A percentile compares a stretch with the other conserved stretches of the same genome.
Conservation (phyloP, 2,329 filamentous ascomycete species). For the Penicillium sp. region DNA sequence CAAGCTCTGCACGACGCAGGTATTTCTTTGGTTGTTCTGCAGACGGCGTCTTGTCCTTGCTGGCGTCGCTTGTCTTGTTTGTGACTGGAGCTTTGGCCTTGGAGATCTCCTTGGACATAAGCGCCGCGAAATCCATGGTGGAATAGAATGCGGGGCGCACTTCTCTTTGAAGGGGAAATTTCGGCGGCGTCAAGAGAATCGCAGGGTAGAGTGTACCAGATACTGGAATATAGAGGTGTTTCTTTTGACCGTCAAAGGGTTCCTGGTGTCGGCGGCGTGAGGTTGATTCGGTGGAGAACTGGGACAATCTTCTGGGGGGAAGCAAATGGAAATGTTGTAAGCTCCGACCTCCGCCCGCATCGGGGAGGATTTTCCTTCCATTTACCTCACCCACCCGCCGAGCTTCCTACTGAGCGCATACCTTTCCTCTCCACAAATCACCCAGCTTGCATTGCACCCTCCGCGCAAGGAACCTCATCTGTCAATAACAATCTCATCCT, state of each 20-base stretch:
- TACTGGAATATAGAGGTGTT: background rate
- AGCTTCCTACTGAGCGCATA: background rate
- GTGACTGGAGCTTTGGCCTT: conserved; percentile 59
- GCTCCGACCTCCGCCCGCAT: conserved; percentile 12
- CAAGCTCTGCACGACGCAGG: conserved; percentile 75
- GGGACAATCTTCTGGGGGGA: conserved; percentile 10
- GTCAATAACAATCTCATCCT: too few species aligned
- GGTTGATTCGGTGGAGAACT: conserved; percentile 1
- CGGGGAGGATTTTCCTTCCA: conserved; percentile 3
- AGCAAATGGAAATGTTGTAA: conserved; percentile 4
- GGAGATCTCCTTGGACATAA: conserved; percentile 90
- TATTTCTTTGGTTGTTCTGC: conserved; percentile 61
- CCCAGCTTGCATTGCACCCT: background rate
- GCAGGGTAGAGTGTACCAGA: too few species aligned
- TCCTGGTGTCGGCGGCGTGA: too few species aligned
- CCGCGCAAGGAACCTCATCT: too few species aligned
- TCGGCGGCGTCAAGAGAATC: too few species aligned
- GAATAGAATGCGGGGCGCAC: conserved; percentile 1
- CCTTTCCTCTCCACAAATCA: background rate
- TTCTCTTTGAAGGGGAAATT: background rate
- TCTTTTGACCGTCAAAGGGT: too few species aligned
- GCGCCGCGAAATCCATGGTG: conserved; percentile 86
- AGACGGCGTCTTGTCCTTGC: conserved; percentile 15
- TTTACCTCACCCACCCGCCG: background rate
- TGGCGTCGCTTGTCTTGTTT: conserved; percentile 18